Base-by-base conservation (phyloP, 1,139 yeast species). In the Kodamaea sp. region DNA sequence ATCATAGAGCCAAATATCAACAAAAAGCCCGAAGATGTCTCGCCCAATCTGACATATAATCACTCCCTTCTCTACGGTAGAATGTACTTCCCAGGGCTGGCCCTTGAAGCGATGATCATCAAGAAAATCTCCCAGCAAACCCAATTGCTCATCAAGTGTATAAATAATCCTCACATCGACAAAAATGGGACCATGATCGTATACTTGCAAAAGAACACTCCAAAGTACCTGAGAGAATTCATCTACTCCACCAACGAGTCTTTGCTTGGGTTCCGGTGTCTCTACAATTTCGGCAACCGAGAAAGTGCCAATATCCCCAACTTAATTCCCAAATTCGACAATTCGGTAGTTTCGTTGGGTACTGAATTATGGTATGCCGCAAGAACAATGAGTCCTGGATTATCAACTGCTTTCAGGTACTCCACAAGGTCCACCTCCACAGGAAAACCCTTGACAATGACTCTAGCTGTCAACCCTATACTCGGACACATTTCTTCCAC, bases 281-380 rank as follows among this genome's bases (percentile, higher is more conserved):
- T 90, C 32, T 88, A 87, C 57, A 87, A 85, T 48, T 67, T 88
- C 38, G 78, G 82, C 22, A 59, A 60, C 12, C 14, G 24, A n/a
- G 55, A 63, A 4, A 63, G 69, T 7, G 52, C 63, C 23, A 57
- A 59, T 26, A 30, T 42, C 23, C 38, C 42, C 12, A 32, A 42
- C 3, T 38, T 59, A 29, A 58, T 65, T 6, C 71, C 74, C 24
- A 63, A 66, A 39, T 64, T 68, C 34, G 73, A 68, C 39, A 68
- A 70, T 38, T 67, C 74, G 15, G 76, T 74, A 40, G 71, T 82
- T 2, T 81, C 92, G 0, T 50, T 88, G 1, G 98, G 98, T 1
- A 76, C 86, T 6, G 99, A 94, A 58, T 48, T 89, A 8, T 94
- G 96, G 90, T 85, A 86, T 48, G 96, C 96, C 0, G 80, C 90